Base-by-base conservation (phyloP, 768 basidiomycete species). In the Mycena rebaudengoi region DNA sequence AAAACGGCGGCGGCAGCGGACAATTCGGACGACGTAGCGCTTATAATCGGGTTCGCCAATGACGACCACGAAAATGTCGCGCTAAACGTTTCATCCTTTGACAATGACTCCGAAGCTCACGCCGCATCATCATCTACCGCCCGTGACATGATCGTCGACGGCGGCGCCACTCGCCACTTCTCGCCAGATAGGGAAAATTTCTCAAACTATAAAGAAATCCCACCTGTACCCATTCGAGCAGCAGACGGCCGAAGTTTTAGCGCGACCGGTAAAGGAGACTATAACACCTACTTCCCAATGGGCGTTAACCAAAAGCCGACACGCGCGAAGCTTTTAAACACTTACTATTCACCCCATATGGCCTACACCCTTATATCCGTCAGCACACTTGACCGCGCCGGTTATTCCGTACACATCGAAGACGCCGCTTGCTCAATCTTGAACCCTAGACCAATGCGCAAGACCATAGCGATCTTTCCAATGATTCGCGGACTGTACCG, bases 151-250 rank as follows among this genome's bases (percentile, higher is more conserved):
- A 73, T 73, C 20, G 64, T 74, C 21, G 74, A 81, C 65, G 74
- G 75, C 52, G 76, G 80, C 30, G 73, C 77, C 8, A 75, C 64
- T 12, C 65, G 64, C 20, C 78, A 80, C 51, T 77, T 80, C 68
- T 71, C 75, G 6, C 77, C 75, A 1, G 66, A 74, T 44, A 55
- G 70, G 7, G 25, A 65, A 16, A 56, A 64, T 18, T 74, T 82
- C 62, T 29, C 66, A 26, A 73, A 73, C 46, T 78, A 67, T 51
- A n/a, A 28, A 1, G 43, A 63, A 48, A 68, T 71, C 20, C 39
- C 49, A 0, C 70, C 65, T 12, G 51, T 65, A 18, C 63, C 71
- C 7, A 74, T 79, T 25, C 14, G 56, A 18, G 69, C 74, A 2
- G 76, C 77, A 5, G 71, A 79, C 49, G 73, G 77, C 29, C 53